Conservation (phyloP, 192 early-diverging fungal genomes). For the Geranomyces michiganensis region DNA sequence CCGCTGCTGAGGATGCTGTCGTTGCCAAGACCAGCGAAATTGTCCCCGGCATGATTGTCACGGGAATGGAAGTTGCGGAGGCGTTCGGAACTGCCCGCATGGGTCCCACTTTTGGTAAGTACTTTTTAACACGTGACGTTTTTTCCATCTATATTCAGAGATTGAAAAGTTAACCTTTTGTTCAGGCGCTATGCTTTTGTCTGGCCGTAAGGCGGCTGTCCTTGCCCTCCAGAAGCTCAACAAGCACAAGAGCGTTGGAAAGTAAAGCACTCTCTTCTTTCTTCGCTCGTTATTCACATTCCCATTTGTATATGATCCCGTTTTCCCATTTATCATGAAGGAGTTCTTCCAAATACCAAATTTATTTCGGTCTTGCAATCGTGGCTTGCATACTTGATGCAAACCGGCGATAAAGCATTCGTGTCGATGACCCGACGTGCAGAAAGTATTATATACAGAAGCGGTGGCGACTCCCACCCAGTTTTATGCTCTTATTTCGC, state of each 20-base stretch:
- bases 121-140: not conserved
- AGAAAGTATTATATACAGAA: too few relatives aligned
- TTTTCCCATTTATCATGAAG: too few relatives aligned
- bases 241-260: slow-evolving; percentile 29
- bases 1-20: slow-evolving; percentile 66
- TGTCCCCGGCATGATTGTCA: slow-evolving; percentile 69
- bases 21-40: slow-evolving; percentile 69
- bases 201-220: slow-evolving; percentile 71
- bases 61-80: slow-evolving; percentile 76
- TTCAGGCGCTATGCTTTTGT: slow-evolving; percentile 65
- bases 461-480: too few relatives aligned
- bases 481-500: too few relatives aligned
- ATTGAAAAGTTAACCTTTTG: slow-evolving; percentile 31
- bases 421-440: too few relatives aligned
- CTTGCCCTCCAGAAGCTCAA: slow-evolving; percentile 50
- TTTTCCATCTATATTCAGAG: not conserved
- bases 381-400: too few relatives aligned
- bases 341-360: too few relatives aligned
- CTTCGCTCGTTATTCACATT: too few relatives aligned
- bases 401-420: too few relatives aligned
- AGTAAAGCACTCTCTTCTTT: slow-evolving; percentile 18
- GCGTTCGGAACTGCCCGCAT: slow-evolving; percentile 69
- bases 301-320: too few relatives aligned
- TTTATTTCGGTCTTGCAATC: too few relatives aligned
- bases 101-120: slow-evolving; percentile 59